Evolutionary conservation across 106 monocot genomes (phyloP), one percentile per base, ranked within the genome.

Genomic region (Narthecium ossifragum): DNA sequence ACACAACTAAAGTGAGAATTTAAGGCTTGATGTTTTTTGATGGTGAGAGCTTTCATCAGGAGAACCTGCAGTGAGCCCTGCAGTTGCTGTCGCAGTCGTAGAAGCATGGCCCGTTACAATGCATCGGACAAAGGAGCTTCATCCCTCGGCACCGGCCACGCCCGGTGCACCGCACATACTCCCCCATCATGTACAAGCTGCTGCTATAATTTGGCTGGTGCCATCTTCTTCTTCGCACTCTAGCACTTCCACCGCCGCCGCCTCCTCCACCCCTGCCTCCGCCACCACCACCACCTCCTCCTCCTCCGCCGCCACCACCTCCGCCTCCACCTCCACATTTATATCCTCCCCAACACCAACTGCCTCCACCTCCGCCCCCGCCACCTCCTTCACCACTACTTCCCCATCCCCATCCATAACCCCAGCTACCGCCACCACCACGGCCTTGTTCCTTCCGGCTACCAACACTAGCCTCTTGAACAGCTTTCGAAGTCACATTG

Each of bases 71-170:
- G 58, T 85, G 79, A 23, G 93, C 88, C 56, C 55, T 82, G 82
- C 93, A 93, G 38, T 79, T 88, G 51, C 61, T 61, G 28, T 82
- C 70, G 43, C 88, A 93, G 68, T 93, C 88, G 55, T 93, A 93
- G 69, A 85, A 74, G 63, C 93, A 93, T 15, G 88, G 84, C 0
- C 88, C 88, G 31, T 85, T 63, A 59, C 93, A 93, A 38, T 88
- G 93, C 62, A 93, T 56, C 12, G 93, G 93, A 65, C 93, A 93
- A 3, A 88, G 61, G 53, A 93, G 70, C 66, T 68, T 61, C 88
- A 62, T 67, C 50, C 88, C 82, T 22, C 72, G 38, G 61, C 89
- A 94, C 32, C 64, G 57, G 18, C 76, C 82, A 25, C 48, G 38
- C 20, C 47, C 60, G 9, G 50, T 70, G 67, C 93, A 94, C 70